These are phyloP conservation scores for Carpinus viminea DNA, from an alignment of 306 rosid species.

Conservation along the genomic window DNA sequence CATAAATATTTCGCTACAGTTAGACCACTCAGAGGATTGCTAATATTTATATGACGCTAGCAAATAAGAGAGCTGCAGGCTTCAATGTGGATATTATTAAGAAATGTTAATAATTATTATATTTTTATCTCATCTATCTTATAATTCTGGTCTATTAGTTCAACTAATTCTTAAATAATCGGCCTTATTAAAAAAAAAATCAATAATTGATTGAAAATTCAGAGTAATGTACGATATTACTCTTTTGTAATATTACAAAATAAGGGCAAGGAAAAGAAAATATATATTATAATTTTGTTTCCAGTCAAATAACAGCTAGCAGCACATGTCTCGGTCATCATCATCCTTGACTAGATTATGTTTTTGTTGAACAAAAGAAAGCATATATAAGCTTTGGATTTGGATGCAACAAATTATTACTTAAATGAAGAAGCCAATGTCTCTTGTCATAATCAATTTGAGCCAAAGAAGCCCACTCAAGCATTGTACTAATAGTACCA, in stretches of 20 bases:
- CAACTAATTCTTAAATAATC: too few species aligned
- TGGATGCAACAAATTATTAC: too few species aligned
- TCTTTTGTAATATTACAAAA: neutral
- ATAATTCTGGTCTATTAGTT: too few species aligned
- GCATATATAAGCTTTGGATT: too few species aligned
- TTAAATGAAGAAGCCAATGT: neutral
- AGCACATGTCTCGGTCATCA: neutral
- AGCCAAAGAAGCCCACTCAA: neutral
- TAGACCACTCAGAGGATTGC: neutral
- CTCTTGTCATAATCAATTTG: neutral
- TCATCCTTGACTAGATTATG: neutral
- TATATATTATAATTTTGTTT: neutral
- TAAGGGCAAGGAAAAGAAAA: neutral
- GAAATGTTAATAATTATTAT: too few species aligned
- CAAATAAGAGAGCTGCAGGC: too few species aligned
- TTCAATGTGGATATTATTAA: too few species aligned
- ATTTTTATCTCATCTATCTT: too few species aligned
- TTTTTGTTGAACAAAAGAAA: too few species aligned
- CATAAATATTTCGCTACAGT: slow-evolving; percentile 15
- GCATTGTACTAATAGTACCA: neutral
- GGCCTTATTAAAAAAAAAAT: too few species aligned
- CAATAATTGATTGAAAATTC: too few species aligned
- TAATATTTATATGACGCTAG: neutral
- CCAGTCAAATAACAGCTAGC: neutral
- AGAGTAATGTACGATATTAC: too few species aligned